Evolutionary conservation across 345 rosid genomes (phyloP).

Genomic region (Salix viminalis): DNA sequence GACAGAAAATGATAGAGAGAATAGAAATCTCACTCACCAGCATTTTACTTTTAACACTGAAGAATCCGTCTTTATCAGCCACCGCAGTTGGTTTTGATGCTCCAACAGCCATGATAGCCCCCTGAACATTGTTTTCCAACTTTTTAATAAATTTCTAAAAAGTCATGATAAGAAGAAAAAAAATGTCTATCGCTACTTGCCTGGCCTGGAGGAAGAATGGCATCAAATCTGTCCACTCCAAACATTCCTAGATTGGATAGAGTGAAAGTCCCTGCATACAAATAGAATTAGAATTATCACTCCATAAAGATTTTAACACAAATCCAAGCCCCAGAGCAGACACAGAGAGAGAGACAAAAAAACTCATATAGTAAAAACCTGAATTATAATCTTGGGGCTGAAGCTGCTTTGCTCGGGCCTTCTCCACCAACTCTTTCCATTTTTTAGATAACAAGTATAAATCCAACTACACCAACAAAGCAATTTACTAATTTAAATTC

Average conservation of each 20-base stretch:
- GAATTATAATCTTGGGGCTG: constrained; percentile 95
- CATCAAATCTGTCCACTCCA: constrained; percentile 96
- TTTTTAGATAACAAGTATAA: constrained; percentile 77
- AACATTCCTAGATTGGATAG: constrained; percentile 93
- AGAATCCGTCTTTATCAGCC: constrained; percentile 84
- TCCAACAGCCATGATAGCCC: constrained; percentile 98
- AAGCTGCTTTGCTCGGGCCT: constrained; percentile 80
- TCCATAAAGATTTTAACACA: not conserved
- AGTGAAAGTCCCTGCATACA: constrained; percentile 80
- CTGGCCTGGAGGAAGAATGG: constrained; percentile 97
- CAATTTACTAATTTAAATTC: constrained; percentile 4
- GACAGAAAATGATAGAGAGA: not conserved
- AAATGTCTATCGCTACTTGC: constrained; percentile 29
- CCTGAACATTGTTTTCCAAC: constrained; percentile 45
- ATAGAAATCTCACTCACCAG: constrained; percentile 49
- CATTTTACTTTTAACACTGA: constrained; percentile 83
- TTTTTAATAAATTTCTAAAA: constrained; percentile 5
- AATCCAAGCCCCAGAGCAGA: not conserved
- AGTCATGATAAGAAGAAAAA: not conserved
- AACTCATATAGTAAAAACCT: constrained; percentile 37
- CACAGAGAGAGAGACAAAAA: not conserved
- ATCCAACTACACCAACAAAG: constrained; percentile 61
- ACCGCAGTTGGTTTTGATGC: constrained; percentile 90
- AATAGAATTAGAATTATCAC: constrained; percentile 1
- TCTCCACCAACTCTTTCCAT: constrained; percentile 95